phyloP scores from a whole-genome alignment of 352 stramenopile species.

The Globisporangium alternatum region DNA sequence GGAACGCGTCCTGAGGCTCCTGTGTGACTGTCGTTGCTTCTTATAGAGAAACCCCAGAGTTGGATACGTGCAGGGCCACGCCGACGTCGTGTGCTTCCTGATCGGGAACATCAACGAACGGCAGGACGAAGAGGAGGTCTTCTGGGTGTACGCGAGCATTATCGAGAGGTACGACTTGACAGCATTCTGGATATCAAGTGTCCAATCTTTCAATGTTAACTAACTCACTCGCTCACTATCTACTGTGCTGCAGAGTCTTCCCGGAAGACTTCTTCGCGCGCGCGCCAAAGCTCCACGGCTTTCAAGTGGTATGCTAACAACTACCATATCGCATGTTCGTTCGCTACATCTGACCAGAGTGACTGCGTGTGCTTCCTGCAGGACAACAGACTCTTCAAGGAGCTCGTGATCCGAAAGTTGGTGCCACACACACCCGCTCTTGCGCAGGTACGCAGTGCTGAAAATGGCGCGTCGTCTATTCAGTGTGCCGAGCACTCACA shows the following conservation, averaged over 20 bases:
- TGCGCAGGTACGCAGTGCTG: conserved; percentile 28
- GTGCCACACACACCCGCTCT: conserved; percentile 47
- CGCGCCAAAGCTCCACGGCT: conserved; percentile 62
- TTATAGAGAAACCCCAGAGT: conserved; percentile 56
- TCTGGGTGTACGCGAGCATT: conserved; percentile 73
- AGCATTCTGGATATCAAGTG: neutral
- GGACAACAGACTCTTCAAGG: conserved; percentile 59
- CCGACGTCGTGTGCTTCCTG: conserved; percentile 69
- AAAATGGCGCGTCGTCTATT: no score
- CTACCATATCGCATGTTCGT: neutral
- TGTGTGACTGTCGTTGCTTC: no score
- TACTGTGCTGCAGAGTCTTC: conserved; percentile 38
- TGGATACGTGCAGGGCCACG: conserved; percentile 76
- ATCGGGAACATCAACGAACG: conserved; percentile 39
- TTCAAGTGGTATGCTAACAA: conserved; percentile 49
- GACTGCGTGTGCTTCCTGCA: conserved; percentile 13
- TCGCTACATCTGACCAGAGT: neutral
- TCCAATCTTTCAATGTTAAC: neutral
- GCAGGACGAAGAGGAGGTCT: conserved; percentile 52
- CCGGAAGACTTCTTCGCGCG: conserved; percentile 73
- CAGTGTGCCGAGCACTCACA: neutral
- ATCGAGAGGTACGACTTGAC: conserved; percentile 43
- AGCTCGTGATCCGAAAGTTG: conserved; percentile 51
- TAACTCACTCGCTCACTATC: neutral
- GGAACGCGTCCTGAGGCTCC: neutral